phyloP scores from a whole-genome alignment of 2,329 filamentous ascomycete species.

The Neobulgaria alba region DNA sequence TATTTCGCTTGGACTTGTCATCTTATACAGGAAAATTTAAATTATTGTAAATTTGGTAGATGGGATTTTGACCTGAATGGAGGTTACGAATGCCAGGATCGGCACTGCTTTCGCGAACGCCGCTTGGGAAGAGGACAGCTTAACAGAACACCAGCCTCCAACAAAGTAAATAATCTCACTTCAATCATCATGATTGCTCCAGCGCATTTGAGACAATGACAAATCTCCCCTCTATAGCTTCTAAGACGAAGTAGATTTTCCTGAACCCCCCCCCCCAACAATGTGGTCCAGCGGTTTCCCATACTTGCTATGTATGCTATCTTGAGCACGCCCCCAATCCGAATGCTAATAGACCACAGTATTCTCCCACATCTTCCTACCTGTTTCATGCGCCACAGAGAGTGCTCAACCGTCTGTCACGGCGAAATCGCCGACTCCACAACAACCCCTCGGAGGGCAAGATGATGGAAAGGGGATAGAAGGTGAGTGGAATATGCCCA shows the following conservation, averaged over 20 bases:
- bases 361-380: constrained; percentile 20
- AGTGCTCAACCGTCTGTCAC: constrained; percentile 22
- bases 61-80: no score
- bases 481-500: constrained; percentile 13
- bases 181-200: constrained; percentile 8
- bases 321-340: not conserved
- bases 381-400: constrained; percentile 14
- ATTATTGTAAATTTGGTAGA: no score
- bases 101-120: no score
- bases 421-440: constrained; percentile 19
- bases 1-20: no score
- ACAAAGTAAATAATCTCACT: constrained; percentile 5
- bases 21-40: no score
- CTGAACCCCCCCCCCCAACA: constrained; percentile 25
- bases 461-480: constrained; percentile 16
- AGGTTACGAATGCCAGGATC: no score
- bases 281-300: constrained; percentile 23
- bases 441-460: constrained; percentile 21
- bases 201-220: constrained; percentile 21
- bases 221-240: constrained; percentile 13
- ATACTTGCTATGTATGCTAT: constrained; percentile 26
- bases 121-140: constrained; percentile 21
- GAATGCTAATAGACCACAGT: constrained; percentile 13
- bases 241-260: constrained; percentile 20
- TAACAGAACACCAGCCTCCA: constrained; percentile 14